A percentile compares a stretch with the other conserved stretches of the same genome.
Conservation (phyloP, 2,329 filamentous ascomycete species). For the Epichloe elymi region DNA sequence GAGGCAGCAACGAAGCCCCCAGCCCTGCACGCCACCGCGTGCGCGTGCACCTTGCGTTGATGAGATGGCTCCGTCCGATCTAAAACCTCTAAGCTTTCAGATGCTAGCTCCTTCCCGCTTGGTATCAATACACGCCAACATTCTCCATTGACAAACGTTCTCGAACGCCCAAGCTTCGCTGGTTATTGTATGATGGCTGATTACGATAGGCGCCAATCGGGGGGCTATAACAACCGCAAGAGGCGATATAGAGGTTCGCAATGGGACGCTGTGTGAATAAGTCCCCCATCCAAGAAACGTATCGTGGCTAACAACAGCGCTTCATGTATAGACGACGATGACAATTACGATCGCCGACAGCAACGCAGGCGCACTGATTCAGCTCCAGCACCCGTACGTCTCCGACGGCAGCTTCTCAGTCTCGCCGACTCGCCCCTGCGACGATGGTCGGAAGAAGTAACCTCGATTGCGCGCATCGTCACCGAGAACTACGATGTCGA, state of each 20-base stretch:
- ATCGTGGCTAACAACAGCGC: constrained; percentile 1
- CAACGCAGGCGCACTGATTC: constrained; percentile 64
- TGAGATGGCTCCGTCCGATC: background rate
- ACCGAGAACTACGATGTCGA: constrained; percentile 78
- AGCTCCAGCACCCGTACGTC: constrained; percentile 50
- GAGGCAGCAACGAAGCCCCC: background rate
- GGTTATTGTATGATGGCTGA: constrained; percentile 32
- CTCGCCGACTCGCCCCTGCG: constrained; percentile 74
- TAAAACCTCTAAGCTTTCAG: background rate
- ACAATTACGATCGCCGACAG: constrained; percentile 61
- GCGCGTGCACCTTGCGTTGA: background rate
- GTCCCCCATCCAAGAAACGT: background rate
- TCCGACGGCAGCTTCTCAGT: constrained; percentile 65
- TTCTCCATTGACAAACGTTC: background rate
- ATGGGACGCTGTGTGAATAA: too few relatives aligned
- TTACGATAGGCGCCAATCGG: constrained; percentile 41
- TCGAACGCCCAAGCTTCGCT: background rate
- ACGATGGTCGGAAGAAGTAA: constrained; percentile 66
- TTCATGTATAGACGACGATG: constrained; percentile 46
- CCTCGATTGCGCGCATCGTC: constrained; percentile 60
- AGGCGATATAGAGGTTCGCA: constrained; percentile 62
- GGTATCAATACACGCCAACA: background rate
- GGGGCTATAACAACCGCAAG: constrained; percentile 53
- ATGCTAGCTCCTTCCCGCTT: background rate
- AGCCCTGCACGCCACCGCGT: background rate